A percentile compares a stretch with the other conserved stretches of the same genome.
These are phyloP conservation scores for Malus hybrid DNA, from an alignment of 331 rosid species.

Conservation along the genomic window DNA sequence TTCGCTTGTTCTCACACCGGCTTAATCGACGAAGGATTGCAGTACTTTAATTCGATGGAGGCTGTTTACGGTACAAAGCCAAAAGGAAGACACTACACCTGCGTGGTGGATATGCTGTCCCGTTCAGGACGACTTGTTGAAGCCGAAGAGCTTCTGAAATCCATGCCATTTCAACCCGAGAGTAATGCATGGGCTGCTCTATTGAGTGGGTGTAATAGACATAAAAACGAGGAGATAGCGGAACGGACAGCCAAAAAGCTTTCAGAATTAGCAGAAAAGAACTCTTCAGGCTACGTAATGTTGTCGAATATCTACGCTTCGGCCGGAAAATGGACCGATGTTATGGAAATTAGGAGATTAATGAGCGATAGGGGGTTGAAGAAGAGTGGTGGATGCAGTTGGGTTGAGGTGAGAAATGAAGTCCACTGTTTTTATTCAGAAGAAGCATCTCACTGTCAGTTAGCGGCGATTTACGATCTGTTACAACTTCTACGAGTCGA, in stretches of 20 bases:
- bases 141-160: slow-evolving; percentile 12
- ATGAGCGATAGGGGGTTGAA: slow-evolving; percentile 10
- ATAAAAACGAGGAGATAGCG: slow-evolving; percentile 14
- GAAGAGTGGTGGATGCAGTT: slow-evolving; percentile 22
- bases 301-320: slow-evolving; percentile 22
- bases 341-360: slow-evolving; percentile 5
- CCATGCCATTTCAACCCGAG: slow-evolving; percentile 17
- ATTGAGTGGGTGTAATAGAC: slow-evolving; percentile 13
- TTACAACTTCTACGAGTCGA: neutral
- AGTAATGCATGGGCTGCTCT: slow-evolving; percentile 19
- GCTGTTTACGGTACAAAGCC: slow-evolving; percentile 4
- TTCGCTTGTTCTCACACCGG: slow-evolving; percentile 28
- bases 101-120: slow-evolving; percentile 24
- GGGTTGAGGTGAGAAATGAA: slow-evolving; percentile 11
- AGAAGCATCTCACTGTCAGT: slow-evolving; percentile 25
- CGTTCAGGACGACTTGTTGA: slow-evolving; percentile 18
- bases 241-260: slow-evolving; percentile 18
- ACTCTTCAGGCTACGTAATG: slow-evolving; percentile 6
- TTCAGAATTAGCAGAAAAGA: neutral
- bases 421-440: slow-evolving; percentile 19
- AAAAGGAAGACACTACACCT: slow-evolving; percentile 13
- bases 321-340: slow-evolving; percentile 17
- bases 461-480: neutral
- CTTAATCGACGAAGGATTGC: slow-evolving; percentile 12
- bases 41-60: slow-evolving; percentile 12